Percentiles rank a stretch among this genome's conserved stretches.
Evolutionary conservation across 176 grass and related monocot genomes (phyloP).

Genomic region (Carex kokanica): DNA sequence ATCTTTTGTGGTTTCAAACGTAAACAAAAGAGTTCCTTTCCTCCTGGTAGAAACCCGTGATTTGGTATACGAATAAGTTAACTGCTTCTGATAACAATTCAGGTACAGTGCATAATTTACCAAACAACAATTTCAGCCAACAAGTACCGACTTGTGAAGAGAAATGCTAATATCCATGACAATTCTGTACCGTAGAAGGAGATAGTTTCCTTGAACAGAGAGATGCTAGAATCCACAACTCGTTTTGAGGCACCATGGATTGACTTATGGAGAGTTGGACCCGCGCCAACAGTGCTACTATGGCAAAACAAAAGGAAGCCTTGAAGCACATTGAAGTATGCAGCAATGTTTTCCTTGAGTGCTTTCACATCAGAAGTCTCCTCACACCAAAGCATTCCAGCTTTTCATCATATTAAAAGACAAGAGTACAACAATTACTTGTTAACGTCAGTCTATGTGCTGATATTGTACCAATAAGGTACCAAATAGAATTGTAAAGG

Average conservation of each 20-base stretch:
- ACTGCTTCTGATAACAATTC: background rate
- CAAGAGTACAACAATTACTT: conserved; percentile 8
- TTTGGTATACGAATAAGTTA: conserved; percentile 7
- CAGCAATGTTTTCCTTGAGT: conserved; percentile 67
- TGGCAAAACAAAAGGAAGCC: conserved; percentile 88
- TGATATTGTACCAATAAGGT: background rate
- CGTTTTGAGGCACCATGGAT: conserved; percentile 57
- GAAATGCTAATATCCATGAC: background rate
- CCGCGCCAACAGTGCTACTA: conserved; percentile 61
- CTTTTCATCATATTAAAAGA: conserved; percentile 29
- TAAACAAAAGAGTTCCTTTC: background rate
- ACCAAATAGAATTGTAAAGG: background rate
- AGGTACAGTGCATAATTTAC: background rate
- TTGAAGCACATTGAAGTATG: conserved; percentile 76
- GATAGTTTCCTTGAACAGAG: conserved; percentile 71
- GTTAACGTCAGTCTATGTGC: background rate
- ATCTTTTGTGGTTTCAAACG: background rate
- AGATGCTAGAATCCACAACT: conserved; percentile 66
- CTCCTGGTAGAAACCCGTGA: background rate
- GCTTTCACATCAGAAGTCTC: conserved; percentile 58
- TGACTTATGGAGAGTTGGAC: conserved; percentile 68
- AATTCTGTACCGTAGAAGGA: conserved; percentile 53
- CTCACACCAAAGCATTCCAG: conserved; percentile 89
- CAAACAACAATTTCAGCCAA: background rate
- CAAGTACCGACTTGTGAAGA: background rate